phyloP scores from a whole-genome alignment of 78 protist species.

The Polysphondylium violaceum region DNA sequence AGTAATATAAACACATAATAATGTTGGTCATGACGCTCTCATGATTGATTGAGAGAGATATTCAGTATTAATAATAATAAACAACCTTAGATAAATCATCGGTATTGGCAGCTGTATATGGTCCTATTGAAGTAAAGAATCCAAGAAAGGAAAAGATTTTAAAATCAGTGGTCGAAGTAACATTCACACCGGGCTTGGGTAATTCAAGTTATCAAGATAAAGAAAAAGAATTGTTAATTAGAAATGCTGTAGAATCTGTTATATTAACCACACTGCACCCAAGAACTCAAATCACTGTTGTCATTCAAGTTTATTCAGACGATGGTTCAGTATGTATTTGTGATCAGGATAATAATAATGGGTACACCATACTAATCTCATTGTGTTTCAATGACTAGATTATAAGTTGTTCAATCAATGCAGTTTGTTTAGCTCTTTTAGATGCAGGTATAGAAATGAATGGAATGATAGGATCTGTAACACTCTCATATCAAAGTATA shows the following conservation, averaged over 20 bases:
- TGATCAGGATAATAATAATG: neutral
- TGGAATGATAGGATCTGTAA: constrained; percentile 46
- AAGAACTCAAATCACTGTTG: constrained; percentile 61
- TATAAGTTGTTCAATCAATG: constrained; percentile 75
- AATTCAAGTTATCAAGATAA: constrained; percentile 22
- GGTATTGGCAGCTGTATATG: constrained; percentile 78
- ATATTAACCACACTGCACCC: constrained; percentile 73
- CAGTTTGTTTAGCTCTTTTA: constrained; percentile 75
- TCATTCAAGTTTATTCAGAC: constrained; percentile 62
- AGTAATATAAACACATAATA: neutral
- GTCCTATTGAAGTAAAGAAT: constrained; percentile 69
- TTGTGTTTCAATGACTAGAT: neutral
- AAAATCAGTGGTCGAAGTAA: constrained; percentile 59
- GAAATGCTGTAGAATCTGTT: constrained; percentile 75
- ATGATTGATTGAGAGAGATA: neutral
- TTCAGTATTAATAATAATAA: neutral
- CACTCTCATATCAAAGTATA: constrained; percentile 10
- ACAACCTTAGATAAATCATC: constrained; percentile 34
- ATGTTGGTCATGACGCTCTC: neutral
- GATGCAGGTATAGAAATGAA: constrained; percentile 83
- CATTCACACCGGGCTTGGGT: constrained; percentile 51
- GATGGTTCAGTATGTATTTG: constrained; percentile 73
- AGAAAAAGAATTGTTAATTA: constrained; percentile 59
- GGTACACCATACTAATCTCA: neutral
- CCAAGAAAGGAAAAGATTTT: constrained; percentile 74